Evolutionary conservation across 1,284 basidiomycete species (phyloP).

Genomic region (Tetrapyrgos nigripes): DNA sequence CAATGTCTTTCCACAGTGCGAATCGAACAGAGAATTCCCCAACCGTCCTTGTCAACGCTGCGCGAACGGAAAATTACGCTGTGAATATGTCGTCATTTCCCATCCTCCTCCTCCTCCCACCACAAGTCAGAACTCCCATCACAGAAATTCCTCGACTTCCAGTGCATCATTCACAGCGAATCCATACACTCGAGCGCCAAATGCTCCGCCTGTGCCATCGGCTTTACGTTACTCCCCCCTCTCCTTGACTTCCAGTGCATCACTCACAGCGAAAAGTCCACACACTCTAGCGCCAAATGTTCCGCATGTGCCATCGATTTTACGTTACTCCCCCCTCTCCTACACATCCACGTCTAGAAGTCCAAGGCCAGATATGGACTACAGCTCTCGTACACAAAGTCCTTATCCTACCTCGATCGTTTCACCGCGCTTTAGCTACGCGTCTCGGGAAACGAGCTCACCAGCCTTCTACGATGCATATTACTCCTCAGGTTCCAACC

Average conservation of each 20-base stretch:
- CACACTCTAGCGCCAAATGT: conserved; percentile 2
- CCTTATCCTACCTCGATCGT: neutral
- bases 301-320: neutral
- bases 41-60: conserved; percentile 20
- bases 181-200: conserved; percentile 3
- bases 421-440: neutral
- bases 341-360: conserved; percentile 4
- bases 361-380: neutral
- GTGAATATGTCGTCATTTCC: conserved; percentile 20
- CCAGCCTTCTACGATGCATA: conserved; percentile 4
- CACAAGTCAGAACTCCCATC: conserved; percentile 7
- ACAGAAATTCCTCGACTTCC: neutral
- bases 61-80: conserved; percentile 15
- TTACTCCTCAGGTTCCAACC: conserved; percentile 1
- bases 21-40: conserved; percentile 18
- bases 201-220: neutral
- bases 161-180: neutral
- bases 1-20: conserved; percentile 16
- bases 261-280: neutral
- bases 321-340: conserved; percentile 6
- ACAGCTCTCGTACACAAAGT: neutral
- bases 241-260: conserved; percentile 4
- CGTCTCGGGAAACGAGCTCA: neutral
- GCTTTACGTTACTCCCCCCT: conserved; percentile 4
- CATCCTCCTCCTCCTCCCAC: conserved; percentile 10